Conservation (phyloP, 1,284 basidiomycete species). For the Agroathelia rolfsii region DNA sequence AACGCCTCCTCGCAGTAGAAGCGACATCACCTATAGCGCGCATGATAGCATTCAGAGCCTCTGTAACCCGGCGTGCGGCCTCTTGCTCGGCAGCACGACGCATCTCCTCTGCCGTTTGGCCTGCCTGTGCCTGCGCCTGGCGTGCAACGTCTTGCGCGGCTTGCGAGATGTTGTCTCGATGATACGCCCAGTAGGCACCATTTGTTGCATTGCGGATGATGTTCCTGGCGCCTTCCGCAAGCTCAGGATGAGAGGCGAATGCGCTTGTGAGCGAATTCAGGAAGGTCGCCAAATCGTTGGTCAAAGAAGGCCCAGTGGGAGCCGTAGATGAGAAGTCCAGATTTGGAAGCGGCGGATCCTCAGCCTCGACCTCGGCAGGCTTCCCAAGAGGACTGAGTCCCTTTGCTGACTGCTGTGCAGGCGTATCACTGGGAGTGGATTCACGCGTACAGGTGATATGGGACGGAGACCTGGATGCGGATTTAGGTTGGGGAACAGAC, state of each 20-base stretch:
- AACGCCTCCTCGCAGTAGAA: constrained; percentile 11
- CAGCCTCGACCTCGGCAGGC: constrained; percentile 18
- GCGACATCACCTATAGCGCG: constrained; percentile 36
- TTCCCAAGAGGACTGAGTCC: too few species aligned
- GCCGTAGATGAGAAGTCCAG: constrained; percentile 27
- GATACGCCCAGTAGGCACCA: constrained; percentile 57
- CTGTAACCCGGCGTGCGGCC: constrained; percentile 51
- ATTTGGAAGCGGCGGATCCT: constrained; percentile 50
- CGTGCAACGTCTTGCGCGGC: constrained; percentile 41
- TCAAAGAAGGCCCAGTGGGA: constrained; percentile 37
- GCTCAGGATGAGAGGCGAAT: constrained; percentile 55
- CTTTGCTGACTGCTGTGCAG: too few species aligned
- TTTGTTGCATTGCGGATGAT: constrained; percentile 49
- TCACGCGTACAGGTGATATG: too few species aligned
- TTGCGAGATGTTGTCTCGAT: constrained; percentile 45
- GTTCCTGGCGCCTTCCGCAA: constrained; percentile 54
- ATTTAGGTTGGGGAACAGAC: too few species aligned
- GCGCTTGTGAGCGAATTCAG: constrained; percentile 42
- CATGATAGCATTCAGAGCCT: constrained; percentile 52
- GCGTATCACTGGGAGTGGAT: too few species aligned
- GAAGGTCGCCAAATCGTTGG: constrained; percentile 52
- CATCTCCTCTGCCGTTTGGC: constrained; percentile 30
- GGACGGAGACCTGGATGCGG: constrained; percentile 9
- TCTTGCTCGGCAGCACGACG: constrained; percentile 45
- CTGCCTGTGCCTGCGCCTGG: constrained; percentile 31